Evolutionary conservation across 2,329 filamentous ascomycete genomes (phyloP), one percentile per base, ranked within the genome.

Genomic region (Xylariaceae sp.): DNA sequence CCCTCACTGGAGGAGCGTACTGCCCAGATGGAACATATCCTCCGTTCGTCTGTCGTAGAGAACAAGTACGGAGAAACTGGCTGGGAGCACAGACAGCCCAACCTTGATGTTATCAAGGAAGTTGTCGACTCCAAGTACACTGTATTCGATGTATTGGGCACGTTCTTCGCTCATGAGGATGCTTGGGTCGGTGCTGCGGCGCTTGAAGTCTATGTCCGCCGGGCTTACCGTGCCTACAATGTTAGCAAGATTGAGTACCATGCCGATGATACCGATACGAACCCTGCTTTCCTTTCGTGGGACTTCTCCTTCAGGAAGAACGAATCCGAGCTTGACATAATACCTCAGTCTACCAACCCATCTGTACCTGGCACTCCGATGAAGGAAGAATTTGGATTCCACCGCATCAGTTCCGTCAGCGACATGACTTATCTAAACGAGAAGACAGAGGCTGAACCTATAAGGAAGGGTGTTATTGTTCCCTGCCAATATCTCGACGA

Each of bases 121-220:
- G 92, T 99, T 31, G 90, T 99, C 47, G 94, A 99, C 73, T 97
- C 94, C 49, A 96, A 96, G 76, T 97, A 95, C 77, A 97, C 93
- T 40, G 94, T 99, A 59, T 96, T 97, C 63, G 94, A 99, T 68
- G 94, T 99, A 16, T 74, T 99, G 60, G 89, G 93, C 7, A 86
- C 90, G 52, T 99, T 99, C 83, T 99, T 99, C 68, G 89, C 86
- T 33, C 91, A 99, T 73, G 83, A 89, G 40, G 94, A 99, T 67
- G 87, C 90, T 12, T 97, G 91, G 90, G 93, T 99, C 31, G 90
- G 90, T 7, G 78, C 97, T 56, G 94, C 94, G 53, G 90, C 94
- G 44, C 82, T 99, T 5, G 94, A 99, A 70, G 92, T 97, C 45
- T 99, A 99, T 71, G 87, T 96, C 57, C 92, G 94, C 64, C 90